These are phyloP conservation scores for Nannochloris sp. DNA, from an alignment of 139 green algal genomes.

Conservation along the genomic window DNA sequence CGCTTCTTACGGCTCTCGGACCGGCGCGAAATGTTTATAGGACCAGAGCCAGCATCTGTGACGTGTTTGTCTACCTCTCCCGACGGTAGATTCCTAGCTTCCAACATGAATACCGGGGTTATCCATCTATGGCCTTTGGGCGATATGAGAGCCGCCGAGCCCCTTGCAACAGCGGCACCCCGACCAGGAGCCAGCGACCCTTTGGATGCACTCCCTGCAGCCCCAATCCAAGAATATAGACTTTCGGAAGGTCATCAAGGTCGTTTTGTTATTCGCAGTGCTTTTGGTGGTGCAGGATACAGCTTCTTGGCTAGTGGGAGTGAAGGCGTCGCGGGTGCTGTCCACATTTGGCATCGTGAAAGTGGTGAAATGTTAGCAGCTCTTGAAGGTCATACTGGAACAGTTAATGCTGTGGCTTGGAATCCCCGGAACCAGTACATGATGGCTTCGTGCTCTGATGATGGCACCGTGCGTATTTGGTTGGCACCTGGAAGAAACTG, in stretches of 20 bases:
- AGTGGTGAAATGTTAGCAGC: conserved; percentile 61
- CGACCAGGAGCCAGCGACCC: not conserved
- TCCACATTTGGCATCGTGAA: conserved; percentile 72
- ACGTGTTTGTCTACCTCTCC: conserved; percentile 44
- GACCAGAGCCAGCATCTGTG: conserved; percentile 6
- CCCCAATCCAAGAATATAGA: conserved; percentile 5
- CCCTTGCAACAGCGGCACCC: not conserved
- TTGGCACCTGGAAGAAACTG: not conserved
- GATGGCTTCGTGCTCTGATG: conserved; percentile 24
- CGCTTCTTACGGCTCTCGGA: conserved; percentile 40
- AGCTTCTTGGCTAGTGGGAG: conserved; percentile 73
- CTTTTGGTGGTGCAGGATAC: conserved; percentile 65
- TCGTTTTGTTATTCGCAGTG: conserved; percentile 74
- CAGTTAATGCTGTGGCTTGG: conserved; percentile 82
- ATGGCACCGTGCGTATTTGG: conserved; percentile 22
- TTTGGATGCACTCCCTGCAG: not conserved
- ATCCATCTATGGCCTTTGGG: conserved; percentile 31
- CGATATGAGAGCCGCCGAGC: not conserved
- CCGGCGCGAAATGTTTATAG: conserved; percentile 27
- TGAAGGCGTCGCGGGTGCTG: conserved; percentile 58
- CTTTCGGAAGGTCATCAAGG: conserved; percentile 5
- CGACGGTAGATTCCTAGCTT: conserved; percentile 52
- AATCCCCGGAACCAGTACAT: conserved; percentile 71
- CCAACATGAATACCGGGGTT: conserved; percentile 22
- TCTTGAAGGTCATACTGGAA: conserved; percentile 64